phyloP scores from a whole-genome alignment of 805 yeast species.

The Candida schatavii region DNA sequence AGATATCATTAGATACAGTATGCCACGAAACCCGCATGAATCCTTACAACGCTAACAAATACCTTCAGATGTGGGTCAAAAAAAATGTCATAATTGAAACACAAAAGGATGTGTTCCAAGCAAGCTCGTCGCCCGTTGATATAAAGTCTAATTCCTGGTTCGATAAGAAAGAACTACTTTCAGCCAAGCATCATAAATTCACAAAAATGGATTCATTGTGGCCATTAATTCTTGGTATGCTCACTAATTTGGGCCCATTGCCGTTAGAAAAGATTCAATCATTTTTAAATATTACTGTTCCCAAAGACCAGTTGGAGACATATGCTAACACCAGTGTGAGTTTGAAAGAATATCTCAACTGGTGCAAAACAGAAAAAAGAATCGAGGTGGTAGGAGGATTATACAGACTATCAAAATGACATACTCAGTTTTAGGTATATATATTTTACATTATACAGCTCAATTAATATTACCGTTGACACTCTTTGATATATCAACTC shows the following conservation, averaged over 20 bases:
- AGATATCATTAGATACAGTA: constrained; percentile 32
- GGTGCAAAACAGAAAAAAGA: constrained; percentile 44
- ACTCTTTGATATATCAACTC: constrained; percentile 62
- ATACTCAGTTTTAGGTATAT: background rate
- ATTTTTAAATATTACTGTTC: constrained; percentile 54
- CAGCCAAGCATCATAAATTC: constrained; percentile 2
- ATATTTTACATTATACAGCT: background rate
- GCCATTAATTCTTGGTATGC: constrained; percentile 55
- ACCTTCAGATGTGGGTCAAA: constrained; percentile 59
- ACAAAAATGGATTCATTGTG: constrained; percentile 16
- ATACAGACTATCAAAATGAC: constrained; percentile 25
- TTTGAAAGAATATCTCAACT: constrained; percentile 39
- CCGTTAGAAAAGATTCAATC: constrained; percentile 50
- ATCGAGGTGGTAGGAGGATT: constrained; percentile 31
- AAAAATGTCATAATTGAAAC: constrained; percentile 49
- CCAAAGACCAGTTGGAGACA: constrained; percentile 37
- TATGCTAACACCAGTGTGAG: constrained; percentile 31
- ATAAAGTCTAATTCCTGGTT: background rate
- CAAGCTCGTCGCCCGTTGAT: constrained; percentile 16
- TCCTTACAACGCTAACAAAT: constrained; percentile 28
- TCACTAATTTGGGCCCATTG: constrained; percentile 52
- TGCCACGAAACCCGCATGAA: constrained; percentile 40
- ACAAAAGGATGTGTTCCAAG: constrained; percentile 28
- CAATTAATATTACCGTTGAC: constrained; percentile 47
- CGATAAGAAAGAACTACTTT: background rate